Evolutionary conservation across 2,329 filamentous ascomycete species (phyloP).

Genomic region (Fonsecaea nubica): DNA sequence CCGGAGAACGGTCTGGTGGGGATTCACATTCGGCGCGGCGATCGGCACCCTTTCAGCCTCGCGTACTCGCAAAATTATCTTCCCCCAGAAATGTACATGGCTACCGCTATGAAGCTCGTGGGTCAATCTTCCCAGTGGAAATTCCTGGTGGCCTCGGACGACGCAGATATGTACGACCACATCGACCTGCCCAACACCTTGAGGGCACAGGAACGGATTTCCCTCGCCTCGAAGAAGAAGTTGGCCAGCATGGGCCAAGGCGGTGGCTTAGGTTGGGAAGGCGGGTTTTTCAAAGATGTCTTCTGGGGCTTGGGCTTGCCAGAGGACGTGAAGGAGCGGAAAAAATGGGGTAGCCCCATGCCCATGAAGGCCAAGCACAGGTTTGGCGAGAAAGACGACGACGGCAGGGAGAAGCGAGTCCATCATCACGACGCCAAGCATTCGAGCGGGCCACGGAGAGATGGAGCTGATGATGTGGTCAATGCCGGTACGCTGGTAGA

Average conservation of each 20-base stretch:
- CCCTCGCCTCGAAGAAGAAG: slow-evolving; percentile 76
- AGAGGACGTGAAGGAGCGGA: slow-evolving; percentile 46
- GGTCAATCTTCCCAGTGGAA: slow-evolving; percentile 32
- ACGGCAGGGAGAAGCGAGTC: slow-evolving; percentile 12
- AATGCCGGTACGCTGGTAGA: neutral
- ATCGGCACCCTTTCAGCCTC: slow-evolving; percentile 76
- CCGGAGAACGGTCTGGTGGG: slow-evolving; percentile 66
- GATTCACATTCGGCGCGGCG: slow-evolving; percentile 80
- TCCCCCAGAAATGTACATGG: slow-evolving; percentile 71
- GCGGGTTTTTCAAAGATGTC: slow-evolving; percentile 80
- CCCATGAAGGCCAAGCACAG: slow-evolving; percentile 31
- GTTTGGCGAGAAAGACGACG: slow-evolving; percentile 12
- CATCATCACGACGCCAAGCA: slow-evolving; percentile 16
- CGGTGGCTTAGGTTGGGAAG: slow-evolving; percentile 75
- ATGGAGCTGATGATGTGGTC: neutral
- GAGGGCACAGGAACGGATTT: slow-evolving; percentile 77
- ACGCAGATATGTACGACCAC: slow-evolving; percentile 73
- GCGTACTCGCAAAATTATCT: slow-evolving; percentile 81
- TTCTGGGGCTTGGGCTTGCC: slow-evolving; percentile 77
- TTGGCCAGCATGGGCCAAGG: slow-evolving; percentile 36
- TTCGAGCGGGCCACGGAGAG: neutral
- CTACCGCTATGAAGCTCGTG: slow-evolving; percentile 61
- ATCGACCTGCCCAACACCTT: slow-evolving; percentile 46
- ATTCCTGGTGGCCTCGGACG: slow-evolving; percentile 75
- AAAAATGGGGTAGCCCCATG: slow-evolving; percentile 24